phyloP scores from a whole-genome alignment of 1,284 basidiomycete genomes.

The Ceratobasidium sp. region DNA sequence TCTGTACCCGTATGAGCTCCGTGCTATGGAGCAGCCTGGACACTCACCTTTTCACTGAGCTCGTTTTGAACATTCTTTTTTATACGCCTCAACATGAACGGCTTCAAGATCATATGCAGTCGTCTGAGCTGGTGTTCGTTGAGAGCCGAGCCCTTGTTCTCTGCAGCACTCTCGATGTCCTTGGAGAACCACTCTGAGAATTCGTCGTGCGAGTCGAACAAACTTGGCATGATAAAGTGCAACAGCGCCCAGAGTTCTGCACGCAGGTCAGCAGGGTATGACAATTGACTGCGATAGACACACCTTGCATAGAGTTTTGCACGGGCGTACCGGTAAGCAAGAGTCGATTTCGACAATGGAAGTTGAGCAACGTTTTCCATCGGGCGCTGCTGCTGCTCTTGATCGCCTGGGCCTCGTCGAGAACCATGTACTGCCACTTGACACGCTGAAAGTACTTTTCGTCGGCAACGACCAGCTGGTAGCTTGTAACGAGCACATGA shows the following conservation, averaged over 20 bases:
- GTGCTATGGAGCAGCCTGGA: not conserved
- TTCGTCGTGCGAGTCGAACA: constrained; percentile 99
- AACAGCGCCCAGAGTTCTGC: constrained; percentile 98
- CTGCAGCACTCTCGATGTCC: constrained; percentile 94
- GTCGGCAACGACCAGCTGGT: constrained; percentile 81
- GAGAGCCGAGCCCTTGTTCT: constrained; percentile 86
- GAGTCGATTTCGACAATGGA: constrained; percentile 95
- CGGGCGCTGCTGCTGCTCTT: constrained; percentile 97
- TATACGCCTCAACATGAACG: constrained; percentile 97
- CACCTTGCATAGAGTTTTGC: constrained; percentile 99
- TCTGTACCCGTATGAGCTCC: constrained; percentile 57
- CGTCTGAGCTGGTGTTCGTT: constrained; percentile 96
- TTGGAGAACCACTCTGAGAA: constrained; percentile 99
- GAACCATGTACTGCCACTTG: constrained; percentile 99
- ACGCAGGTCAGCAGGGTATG: constrained; percentile 40
- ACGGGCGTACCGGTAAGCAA: constrained; percentile 98
- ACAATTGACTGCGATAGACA: constrained; percentile 8
- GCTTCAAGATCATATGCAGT: constrained; percentile 98
- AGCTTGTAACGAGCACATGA: constrained; percentile 96
- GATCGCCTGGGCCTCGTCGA: constrained; percentile 99
- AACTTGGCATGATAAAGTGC: constrained; percentile 99
- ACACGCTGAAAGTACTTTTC: constrained; percentile 98
- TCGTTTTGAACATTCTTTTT: constrained; percentile 99
- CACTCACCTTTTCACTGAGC: constrained; percentile 92
- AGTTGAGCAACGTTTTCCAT: constrained; percentile 96